These are phyloP conservation scores for Petunia hybrid DNA, from an alignment of 305 asterid genomes.

Conservation along the genomic window DNA sequence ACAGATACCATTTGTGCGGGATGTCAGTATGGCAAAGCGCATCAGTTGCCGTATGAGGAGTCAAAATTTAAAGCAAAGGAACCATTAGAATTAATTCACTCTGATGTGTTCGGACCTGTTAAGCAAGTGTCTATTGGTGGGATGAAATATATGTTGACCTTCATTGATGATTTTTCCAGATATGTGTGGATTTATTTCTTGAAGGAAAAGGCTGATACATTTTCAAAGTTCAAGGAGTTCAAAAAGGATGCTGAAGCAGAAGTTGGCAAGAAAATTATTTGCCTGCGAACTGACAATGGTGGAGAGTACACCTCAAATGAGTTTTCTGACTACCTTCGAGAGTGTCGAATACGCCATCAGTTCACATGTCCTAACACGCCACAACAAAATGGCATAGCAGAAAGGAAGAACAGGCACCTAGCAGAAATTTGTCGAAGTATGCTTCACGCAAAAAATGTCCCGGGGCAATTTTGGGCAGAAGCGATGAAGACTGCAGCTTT, in stretches of 20 bases:
- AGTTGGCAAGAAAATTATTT: background rate
- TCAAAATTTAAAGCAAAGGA: background rate
- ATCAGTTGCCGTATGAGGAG: background rate
- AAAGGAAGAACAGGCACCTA: background rate
- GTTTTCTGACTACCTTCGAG: background rate
- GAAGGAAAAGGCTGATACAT: background rate
- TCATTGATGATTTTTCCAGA: constrained; percentile 29
- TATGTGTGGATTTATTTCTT: constrained; percentile 23
- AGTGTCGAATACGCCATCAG: background rate
- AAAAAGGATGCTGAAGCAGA: background rate
- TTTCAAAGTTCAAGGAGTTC: constrained; percentile 19
- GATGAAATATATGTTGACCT: constrained; percentile 28
- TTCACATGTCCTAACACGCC: background rate
- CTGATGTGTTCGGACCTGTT: background rate
- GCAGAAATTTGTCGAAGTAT: background rate
- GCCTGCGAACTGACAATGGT: constrained; percentile 3
- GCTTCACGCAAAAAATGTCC: background rate
- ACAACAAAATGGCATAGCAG: background rate
- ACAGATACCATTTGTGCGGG: background rate
- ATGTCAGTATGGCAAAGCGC: constrained; percentile 12
- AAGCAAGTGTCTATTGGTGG: constrained; percentile 14
- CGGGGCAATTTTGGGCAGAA: background rate
- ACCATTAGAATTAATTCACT: constrained; percentile 6
- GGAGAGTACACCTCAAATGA: constrained; percentile 30
- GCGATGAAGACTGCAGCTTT: background rate